These are phyloP conservation scores for Neonectria punicea DNA, from an alignment of 2,329 filamentous ascomycete species.

Conservation along the genomic window DNA sequence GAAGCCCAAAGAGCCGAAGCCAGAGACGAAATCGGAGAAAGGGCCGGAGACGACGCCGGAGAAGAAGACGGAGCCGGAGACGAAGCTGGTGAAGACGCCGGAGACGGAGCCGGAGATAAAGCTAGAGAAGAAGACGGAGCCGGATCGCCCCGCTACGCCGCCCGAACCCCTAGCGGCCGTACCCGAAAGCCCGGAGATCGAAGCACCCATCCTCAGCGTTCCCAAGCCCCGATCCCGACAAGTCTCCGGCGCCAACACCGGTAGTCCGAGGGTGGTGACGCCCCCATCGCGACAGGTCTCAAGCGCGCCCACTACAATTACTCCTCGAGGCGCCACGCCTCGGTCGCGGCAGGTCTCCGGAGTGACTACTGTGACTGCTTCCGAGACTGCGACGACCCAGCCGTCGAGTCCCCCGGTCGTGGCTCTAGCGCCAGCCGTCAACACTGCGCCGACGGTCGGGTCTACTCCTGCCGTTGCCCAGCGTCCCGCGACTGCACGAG, in stretches of 20 bases:
- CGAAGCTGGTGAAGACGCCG: slow-evolving; percentile 4
- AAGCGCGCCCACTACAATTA: background rate
- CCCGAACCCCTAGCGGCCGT: slow-evolving; percentile 29
- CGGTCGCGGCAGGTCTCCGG: slow-evolving; percentile 31
- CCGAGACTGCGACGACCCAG: background rate
- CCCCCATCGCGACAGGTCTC: slow-evolving; percentile 29
- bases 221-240: slow-evolving; percentile 29
- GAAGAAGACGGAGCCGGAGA: slow-evolving; percentile 7
- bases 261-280: background rate
- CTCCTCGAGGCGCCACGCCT: slow-evolving; percentile 4
- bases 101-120: slow-evolving; percentile 6
- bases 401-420: background rate
- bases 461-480: background rate
- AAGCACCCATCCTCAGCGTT: slow-evolving; percentile 21
- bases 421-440: background rate
- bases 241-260: slow-evolving; percentile 23
- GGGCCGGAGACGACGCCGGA: slow-evolving; percentile 8
- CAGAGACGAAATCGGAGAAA: slow-evolving; percentile 15
- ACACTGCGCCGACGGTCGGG: slow-evolving; percentile 19
- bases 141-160: background rate
- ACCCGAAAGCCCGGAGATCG: slow-evolving; percentile 25
- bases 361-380: slow-evolving; percentile 13
- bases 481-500: slow-evolving; percentile 9
- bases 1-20: background rate
- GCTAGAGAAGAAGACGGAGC: slow-evolving; percentile 11